Base-by-base conservation (phyloP, 2,329 filamentous ascomycete species). In the Fusarium caatingaense region DNA sequence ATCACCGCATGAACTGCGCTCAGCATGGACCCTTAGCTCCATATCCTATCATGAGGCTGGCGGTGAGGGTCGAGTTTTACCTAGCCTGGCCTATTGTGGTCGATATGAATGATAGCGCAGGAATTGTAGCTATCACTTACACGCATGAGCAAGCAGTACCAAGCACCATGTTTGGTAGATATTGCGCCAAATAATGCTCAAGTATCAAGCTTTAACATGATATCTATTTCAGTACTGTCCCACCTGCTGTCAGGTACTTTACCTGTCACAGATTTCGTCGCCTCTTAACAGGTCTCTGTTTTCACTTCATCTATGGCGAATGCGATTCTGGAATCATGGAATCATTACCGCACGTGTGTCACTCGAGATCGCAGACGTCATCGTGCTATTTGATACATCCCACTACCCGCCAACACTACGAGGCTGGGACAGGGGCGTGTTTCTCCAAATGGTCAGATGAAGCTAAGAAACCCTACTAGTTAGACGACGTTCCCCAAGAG, bases 1-100 rank as follows among this genome's bases (percentile, higher is more conserved):
- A 47, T 68, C 42, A 40, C 44, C 53, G 50, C 58, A 59, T 69
- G 34, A 55, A 57, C 66, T 46, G 51, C 5, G 13, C 49, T 45
- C 46, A 51, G 23, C 44, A 20, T 28, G 46, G 64, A 60, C 54
- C 48, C 55, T 54, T 55, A 37, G 20, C 63, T 66, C 49, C 18
- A 42, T 27, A 16, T 48, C 5, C 7, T 42, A 20, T 18, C 45
- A 40, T 41, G 42, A 50, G 53, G 65, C 59, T 60, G 64, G 54
- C 53, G 57, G 57, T 67, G 57, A 67, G 47, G 37, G 56, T 27
- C 28, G 16, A 34, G n/a, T 23, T 27, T 46, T 28, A 44, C 45
- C 53, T 57, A 40, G 21, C 18, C 30, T 45, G 41, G n/a, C 30
- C 34, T 44, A 46, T 44, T 34, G n/a, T 9, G 27, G 13, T 62